Percentiles rank a stretch among this genome's conserved stretches.
phyloP scores from a whole-genome alignment of 441 rosid species.

The Dalechampia spathulata region DNA sequence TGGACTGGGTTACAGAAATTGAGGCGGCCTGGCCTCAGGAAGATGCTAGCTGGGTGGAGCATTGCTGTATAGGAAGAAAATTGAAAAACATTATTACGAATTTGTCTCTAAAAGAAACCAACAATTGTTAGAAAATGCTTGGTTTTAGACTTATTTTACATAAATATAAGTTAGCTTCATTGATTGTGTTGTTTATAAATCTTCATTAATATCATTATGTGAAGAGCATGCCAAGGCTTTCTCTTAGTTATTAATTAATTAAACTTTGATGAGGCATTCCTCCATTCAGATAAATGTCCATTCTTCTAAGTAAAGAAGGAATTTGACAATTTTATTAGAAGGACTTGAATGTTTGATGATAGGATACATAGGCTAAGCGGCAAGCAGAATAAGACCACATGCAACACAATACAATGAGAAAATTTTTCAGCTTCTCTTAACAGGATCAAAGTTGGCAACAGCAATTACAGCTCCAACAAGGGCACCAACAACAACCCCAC shows the following conservation, averaged over 20 bases:
- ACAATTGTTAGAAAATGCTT: constrained; percentile 12
- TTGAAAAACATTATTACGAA: not conserved
- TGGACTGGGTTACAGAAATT: constrained; percentile 55
- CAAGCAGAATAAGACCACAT: not conserved
- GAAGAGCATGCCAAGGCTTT: not conserved
- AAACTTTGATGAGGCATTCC: constrained; percentile 14
- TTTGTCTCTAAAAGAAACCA: constrained; percentile 14
- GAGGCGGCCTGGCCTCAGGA: constrained; percentile 9
- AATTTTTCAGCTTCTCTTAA: constrained; percentile 42
- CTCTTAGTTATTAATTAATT: constrained; percentile 3
- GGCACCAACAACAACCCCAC: constrained; percentile 55
- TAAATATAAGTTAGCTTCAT: not conserved
- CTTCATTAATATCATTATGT: constrained; percentile 1
- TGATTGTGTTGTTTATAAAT: constrained; percentile 1
- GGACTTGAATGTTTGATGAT: not conserved
- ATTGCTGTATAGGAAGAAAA: constrained; percentile 23
- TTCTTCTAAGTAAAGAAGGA: too few relatives aligned
- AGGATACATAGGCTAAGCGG: not conserved
- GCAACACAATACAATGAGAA: constrained; percentile 10
- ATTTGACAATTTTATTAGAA: too few relatives aligned
- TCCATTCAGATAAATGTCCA: constrained; percentile 5
- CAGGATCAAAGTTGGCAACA: constrained; percentile 86
- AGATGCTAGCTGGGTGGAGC: too few relatives aligned
- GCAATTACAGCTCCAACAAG: constrained; percentile 66
- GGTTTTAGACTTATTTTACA: not conserved